Percentiles rank a stretch among this genome's conserved stretches.
These are phyloP conservation scores for Blastocystis sp. DNA, from an alignment of 352 stramenopile species.

Conservation along the genomic window DNA sequence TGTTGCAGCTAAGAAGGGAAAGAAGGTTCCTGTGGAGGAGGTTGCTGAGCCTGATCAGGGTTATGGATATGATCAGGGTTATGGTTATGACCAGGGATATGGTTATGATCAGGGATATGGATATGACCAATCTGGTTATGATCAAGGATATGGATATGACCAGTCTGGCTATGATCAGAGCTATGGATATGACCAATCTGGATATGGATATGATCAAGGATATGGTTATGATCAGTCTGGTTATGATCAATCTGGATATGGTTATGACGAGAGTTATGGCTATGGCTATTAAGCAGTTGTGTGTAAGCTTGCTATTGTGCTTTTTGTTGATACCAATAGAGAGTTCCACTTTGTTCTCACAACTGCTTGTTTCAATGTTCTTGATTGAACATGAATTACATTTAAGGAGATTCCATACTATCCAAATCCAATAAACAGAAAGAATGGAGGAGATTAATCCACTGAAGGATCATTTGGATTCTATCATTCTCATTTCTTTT, in stretches of 20 bases:
- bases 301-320: neutral
- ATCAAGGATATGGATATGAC: slow-evolving; percentile 27
- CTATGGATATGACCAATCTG: slow-evolving; percentile 46
- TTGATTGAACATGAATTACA: neutral
- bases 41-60: neutral
- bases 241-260: too few species aligned
- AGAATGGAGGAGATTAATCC: too few species aligned
- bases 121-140: slow-evolving; percentile 29
- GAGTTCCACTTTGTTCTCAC: neutral
- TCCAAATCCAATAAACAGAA: too few species aligned
- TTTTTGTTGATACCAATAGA: neutral
- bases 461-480: too few species aligned
- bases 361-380: neutral
- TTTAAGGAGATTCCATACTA: too few species aligned
- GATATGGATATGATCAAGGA: slow-evolving; percentile 37
- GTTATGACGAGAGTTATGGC: slow-evolving; percentile 40
- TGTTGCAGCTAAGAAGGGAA: neutral
- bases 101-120: slow-evolving; percentile 33
- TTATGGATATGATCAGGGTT: slow-evolving; percentile 36
- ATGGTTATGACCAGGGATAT: slow-evolving; percentile 37
- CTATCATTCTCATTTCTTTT: too few species aligned
- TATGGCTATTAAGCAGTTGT: slow-evolving; percentile 43
- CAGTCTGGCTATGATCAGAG: slow-evolving; percentile 34
- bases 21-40: neutral
- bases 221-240: slow-evolving; percentile 54